Evolutionary conservation across 306 rosid genomes (phyloP), one percentile per base, ranked within the genome.

Genomic region (Inga laurina): DNA sequence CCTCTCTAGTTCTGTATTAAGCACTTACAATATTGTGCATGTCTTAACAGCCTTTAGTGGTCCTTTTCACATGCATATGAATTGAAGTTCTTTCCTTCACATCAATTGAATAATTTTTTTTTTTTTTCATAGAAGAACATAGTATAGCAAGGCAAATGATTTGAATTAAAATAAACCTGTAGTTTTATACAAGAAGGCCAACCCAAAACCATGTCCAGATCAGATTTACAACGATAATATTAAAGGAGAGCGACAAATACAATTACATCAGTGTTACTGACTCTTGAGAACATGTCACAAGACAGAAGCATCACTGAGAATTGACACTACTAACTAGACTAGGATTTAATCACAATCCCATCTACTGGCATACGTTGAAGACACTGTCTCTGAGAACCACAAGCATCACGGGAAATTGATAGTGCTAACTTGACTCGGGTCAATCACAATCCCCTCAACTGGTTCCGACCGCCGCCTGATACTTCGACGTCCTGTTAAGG

Each of bases 301-400:
- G 11, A 8, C n/a, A 62, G 52, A 44, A 14, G 74, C 35, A 51
- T 88, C 90, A 82, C 14, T 37, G 83, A 71, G 79, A 83, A 66
- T 65, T 64, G 24, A 30, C 83, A 18, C 79, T 57, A 69, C 75
- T 80, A 8, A 88, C 82, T 80, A 74, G 90, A 76, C 81, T 73
- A 13, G 96, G 91, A 52, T 90, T 84, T 39, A 34, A 91, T 82
- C 61, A 91, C 92, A 74, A 91, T 13, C 32, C 97, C 97, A 14
- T 51, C 79, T 32, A 85, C 83, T 15, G 76, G 61, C 37, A 54
- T 19, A 54, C 0, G 3, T 19, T 54, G 21, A 19, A 19, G 61
- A 54, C 3, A 7, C 52, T 13, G 61, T 57, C 12, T 56, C n/a
- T 2, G 27, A 56, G 11, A 8, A 56, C 21, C 64, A 56, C 27